phyloP scores from a whole-genome alignment of 2,329 filamentous ascomycete genomes.

The Colletotrichum liaoningense region DNA sequence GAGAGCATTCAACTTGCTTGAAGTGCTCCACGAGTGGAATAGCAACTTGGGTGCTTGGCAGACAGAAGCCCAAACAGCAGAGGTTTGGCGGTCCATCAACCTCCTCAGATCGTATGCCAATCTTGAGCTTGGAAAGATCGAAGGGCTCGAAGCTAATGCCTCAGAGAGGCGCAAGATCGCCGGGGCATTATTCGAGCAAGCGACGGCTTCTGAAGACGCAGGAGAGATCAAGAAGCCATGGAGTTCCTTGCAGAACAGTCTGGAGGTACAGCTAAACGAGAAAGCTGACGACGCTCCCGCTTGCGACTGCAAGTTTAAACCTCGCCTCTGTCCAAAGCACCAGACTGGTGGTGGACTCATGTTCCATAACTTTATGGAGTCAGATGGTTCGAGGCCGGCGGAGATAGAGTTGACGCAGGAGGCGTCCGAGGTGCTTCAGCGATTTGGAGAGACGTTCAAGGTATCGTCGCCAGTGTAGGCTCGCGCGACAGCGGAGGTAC shows the following conservation, averaged over 20 bases:
- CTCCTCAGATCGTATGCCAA: constrained; percentile 19
- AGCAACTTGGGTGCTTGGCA: neutral
- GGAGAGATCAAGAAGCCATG: neutral
- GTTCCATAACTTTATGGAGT: constrained; percentile 28
- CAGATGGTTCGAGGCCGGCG: neutral
- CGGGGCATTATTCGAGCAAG: neutral
- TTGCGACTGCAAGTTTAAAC: constrained; percentile 21
- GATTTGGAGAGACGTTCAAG: neutral
- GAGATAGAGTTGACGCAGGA: constrained; percentile 24
- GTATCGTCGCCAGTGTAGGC: neutral
- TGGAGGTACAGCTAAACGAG: neutral
- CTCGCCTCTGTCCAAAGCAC: constrained; percentile 3
- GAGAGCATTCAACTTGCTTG: neutral
- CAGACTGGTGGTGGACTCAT: neutral
- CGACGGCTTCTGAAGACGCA: neutral
- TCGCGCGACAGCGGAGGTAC: neutral
- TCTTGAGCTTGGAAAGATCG: neutral
- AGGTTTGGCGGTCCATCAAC: constrained; percentile 16
- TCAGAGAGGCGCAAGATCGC: neutral
- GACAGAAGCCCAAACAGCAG: neutral
- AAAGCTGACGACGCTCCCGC: neutral
- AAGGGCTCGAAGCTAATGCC: neutral
- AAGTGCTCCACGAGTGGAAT: constrained; percentile 2
- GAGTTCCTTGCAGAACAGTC: neutral
- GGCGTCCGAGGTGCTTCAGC: neutral